Percentiles rank a stretch among this genome's conserved stretches.
Evolutionary conservation across 2,329 filamentous ascomycete genomes (phyloP).

Genomic region (Colletotrichum graminicola): DNA sequence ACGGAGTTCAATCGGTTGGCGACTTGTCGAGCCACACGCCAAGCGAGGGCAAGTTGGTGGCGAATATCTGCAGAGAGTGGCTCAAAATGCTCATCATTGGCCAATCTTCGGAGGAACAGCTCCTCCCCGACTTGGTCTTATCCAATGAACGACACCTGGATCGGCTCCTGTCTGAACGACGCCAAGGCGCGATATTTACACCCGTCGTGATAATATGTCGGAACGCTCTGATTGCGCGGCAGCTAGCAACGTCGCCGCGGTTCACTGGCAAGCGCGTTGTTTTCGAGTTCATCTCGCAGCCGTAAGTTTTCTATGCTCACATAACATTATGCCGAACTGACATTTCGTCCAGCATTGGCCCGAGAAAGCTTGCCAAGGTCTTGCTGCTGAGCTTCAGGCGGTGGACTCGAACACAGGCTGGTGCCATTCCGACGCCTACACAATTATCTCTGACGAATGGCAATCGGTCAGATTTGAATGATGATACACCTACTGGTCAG

Average conservation of each 20-base stretch:
- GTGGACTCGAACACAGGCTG: slow-evolving; percentile 43
- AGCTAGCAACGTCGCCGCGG: slow-evolving; percentile 42
- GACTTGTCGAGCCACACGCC: slow-evolving; percentile 20
- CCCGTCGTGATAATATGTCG: slow-evolving; percentile 50
- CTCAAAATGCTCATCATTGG: slow-evolving; percentile 49
- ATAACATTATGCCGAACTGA: neutral
- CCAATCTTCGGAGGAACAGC: slow-evolving; percentile 17
- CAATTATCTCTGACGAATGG: slow-evolving; percentile 7
- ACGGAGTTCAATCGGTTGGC: neutral
- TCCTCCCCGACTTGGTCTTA: slow-evolving; percentile 47
- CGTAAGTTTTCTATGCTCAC: slow-evolving; percentile 45
- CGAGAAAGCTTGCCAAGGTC: slow-evolving; percentile 53
- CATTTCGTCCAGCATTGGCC: slow-evolving; percentile 48
- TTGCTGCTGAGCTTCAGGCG: slow-evolving; percentile 47
- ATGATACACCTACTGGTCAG: neutral
- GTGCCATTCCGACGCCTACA: neutral
- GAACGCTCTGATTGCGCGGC: slow-evolving; percentile 49
- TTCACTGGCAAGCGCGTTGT: slow-evolving; percentile 44
- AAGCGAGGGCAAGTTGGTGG: slow-evolving; percentile 42
- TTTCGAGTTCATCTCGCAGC: slow-evolving; percentile 55
- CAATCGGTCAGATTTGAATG: neutral
- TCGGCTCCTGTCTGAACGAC: slow-evolving; percentile 12
- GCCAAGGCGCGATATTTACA: neutral
- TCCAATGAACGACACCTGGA: slow-evolving; percentile 41
- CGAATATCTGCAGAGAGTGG: slow-evolving; percentile 51